Conservation (phyloP, 306 rosid species). For the Lathyrus aphaca region DNA sequence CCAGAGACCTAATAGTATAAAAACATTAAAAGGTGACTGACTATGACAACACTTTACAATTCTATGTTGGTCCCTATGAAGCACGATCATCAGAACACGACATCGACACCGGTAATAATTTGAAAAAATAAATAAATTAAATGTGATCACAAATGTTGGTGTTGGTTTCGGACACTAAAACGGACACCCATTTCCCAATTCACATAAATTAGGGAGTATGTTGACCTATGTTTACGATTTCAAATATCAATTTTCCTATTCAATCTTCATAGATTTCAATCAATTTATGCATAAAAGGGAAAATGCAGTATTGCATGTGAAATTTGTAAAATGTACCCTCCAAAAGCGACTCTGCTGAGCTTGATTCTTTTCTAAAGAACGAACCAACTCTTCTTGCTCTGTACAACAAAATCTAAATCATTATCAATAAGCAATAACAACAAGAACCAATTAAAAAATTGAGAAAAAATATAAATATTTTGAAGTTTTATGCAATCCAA, state of each 20-base stretch:
- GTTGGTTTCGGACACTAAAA: no score
- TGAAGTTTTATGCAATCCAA: not conserved
- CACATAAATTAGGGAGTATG: no score
- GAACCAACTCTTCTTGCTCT: constrained; percentile 86
- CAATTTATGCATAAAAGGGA: not conserved
- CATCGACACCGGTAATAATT: no score
- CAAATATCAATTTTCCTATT: not conserved
- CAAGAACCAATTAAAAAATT: constrained; percentile 27
- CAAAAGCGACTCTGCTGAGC: constrained; percentile 77
- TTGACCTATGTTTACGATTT: not conserved
- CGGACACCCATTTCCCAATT: not conserved
- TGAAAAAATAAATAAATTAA: no score
- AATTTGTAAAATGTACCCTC: constrained; percentile 57
- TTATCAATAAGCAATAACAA: not conserved
- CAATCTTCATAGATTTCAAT: constrained; percentile 11
- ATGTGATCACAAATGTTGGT: no score
- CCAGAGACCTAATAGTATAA: not conserved
- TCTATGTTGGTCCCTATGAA: no score
- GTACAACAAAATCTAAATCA: constrained; percentile 36
- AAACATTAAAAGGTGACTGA: not conserved
- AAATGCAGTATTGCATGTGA: not conserved
- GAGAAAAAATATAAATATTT: not conserved
- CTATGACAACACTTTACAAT: not conserved
- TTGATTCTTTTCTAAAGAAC: constrained; percentile 62
- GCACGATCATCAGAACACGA: no score